Percentiles rank a stretch among this genome's conserved stretches.
Evolutionary conservation across 1,139 yeast genomes (phyloP).

Genomic region (Pichia sp.): DNA sequence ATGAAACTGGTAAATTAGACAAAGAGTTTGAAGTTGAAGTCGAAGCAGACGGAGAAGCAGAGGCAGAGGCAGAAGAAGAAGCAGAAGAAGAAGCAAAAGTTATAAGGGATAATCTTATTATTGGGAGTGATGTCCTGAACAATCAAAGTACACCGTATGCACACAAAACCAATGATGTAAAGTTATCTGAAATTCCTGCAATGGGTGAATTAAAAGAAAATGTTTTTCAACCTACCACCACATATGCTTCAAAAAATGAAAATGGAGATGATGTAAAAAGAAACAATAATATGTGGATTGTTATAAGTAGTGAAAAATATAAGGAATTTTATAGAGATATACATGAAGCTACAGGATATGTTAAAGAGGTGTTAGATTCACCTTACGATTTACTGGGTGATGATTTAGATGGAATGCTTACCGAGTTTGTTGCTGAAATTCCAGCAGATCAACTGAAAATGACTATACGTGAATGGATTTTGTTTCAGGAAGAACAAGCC

Average conservation of each 20-base stretch:
- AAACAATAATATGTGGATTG: constrained; percentile 16
- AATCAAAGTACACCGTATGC: constrained; percentile 24
- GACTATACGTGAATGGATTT: constrained; percentile 69
- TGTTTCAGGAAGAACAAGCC: constrained; percentile 47
- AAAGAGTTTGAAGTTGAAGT: neutral
- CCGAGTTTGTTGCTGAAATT: constrained; percentile 59
- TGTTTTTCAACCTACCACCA: too few species aligned
- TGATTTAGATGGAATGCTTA: constrained; percentile 59
- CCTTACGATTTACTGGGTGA: constrained; percentile 31
- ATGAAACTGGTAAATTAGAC: too few species aligned
- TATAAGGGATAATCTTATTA: neutral
- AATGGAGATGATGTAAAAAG: neutral
- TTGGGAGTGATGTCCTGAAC: constrained; percentile 9
- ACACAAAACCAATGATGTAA: neutral
- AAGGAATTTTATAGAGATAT: constrained; percentile 18
- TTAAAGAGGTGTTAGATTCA: constrained; percentile 25
- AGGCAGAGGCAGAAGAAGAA: neutral
- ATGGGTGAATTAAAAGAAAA: too few species aligned
- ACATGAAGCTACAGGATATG: constrained; percentile 23
- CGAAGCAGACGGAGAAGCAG: neutral
- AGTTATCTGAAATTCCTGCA: neutral
- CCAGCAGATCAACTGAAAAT: constrained; percentile 63
- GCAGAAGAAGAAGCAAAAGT: neutral
- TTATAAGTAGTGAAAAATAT: constrained; percentile 11
- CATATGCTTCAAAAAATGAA: too few species aligned